Evolutionary conservation across 2,329 filamentous ascomycete genomes (phyloP).

Genomic region (Fusarium anguioides): DNA sequence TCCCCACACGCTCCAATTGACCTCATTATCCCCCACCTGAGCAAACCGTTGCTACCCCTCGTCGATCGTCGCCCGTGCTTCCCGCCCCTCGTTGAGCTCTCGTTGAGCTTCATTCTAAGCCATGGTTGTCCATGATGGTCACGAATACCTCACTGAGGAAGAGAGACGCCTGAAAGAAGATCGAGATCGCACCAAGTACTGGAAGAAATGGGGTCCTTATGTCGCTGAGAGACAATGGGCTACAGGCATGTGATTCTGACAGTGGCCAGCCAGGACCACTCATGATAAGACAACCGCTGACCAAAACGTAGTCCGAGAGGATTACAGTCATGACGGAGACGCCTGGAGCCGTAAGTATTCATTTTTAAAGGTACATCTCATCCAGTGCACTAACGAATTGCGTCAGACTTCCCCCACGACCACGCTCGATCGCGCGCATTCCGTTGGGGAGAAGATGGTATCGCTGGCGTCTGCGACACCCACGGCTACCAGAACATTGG

Average conservation of each 20-base stretch:
- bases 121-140: slow-evolving; percentile 92
- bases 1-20: slow-evolving; percentile 40
- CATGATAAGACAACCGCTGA: slow-evolving; percentile 42
- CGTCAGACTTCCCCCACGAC: slow-evolving; percentile 89
- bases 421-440: slow-evolving; percentile 89
- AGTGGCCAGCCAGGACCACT: slow-evolving; percentile 2
- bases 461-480: slow-evolving; percentile 91
- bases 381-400: slow-evolving; percentile 29
- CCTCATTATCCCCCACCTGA: slow-evolving; percentile 29
- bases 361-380: background rate
- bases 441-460: slow-evolving; percentile 96
- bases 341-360: slow-evolving; percentile 88
- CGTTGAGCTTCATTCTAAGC: slow-evolving; percentile 11
- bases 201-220: slow-evolving; percentile 98
- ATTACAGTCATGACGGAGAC: slow-evolving; percentile 90
- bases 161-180: slow-evolving; percentile 92
- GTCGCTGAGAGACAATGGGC: slow-evolving; percentile 96
- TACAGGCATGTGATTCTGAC: slow-evolving; percentile 70
- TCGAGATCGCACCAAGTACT: slow-evolving; percentile 85
- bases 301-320: slow-evolving; percentile 75
- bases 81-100: slow-evolving; percentile 26
- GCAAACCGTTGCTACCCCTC: slow-evolving; percentile 36
- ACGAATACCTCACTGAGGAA: slow-evolving; percentile 89
- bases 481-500: slow-evolving; percentile 93
- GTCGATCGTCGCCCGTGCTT: slow-evolving; percentile 40